Evolutionary conservation across 129 eudicot species (phyloP).

Genomic region (Flaveria robusta): DNA sequence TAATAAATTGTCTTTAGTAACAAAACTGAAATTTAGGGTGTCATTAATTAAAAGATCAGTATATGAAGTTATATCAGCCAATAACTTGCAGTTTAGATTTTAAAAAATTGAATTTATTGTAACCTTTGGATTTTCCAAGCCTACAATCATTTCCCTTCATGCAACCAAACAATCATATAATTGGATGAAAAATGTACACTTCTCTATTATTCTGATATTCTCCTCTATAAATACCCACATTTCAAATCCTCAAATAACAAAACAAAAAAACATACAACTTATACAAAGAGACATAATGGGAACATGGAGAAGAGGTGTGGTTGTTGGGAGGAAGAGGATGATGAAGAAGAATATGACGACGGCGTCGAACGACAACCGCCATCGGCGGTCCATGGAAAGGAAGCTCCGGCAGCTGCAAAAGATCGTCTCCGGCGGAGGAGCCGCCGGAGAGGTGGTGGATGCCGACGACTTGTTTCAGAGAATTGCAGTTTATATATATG

Average conservation of each 20-base stretch:
- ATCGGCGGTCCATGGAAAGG: slow-evolving; percentile 8
- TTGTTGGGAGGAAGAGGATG: slow-evolving; percentile 26
- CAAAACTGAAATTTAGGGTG: too few relatives aligned
- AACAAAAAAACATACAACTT: neutral
- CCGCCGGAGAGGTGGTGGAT: slow-evolving; percentile 15
- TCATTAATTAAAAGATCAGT: too few relatives aligned
- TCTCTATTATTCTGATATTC: slow-evolving; percentile 11
- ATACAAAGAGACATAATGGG: slow-evolving; percentile 28
- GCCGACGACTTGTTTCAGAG: slow-evolving; percentile 31
- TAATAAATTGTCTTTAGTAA: too few relatives aligned
- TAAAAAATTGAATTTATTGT: too few relatives aligned
- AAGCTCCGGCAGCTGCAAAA: slow-evolving; percentile 36
- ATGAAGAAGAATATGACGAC: neutral
- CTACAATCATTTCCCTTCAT: slow-evolving; percentile 15
- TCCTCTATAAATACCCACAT: slow-evolving; percentile 34
- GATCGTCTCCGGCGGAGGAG: slow-evolving; percentile 32
- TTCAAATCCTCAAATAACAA: neutral
- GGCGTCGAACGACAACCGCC: neutral
- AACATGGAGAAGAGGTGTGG: slow-evolving; percentile 13
- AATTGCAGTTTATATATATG: slow-evolving; percentile 32
- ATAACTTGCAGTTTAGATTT: too few relatives aligned
- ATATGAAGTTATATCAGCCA: too few relatives aligned
- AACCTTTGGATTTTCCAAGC: neutral
- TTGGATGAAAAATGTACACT: neutral
- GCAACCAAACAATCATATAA: slow-evolving; percentile 25